Conservation (phyloP, 2,329 filamentous ascomycete genomes). For the Cordyceps fumosorosea region DNA sequence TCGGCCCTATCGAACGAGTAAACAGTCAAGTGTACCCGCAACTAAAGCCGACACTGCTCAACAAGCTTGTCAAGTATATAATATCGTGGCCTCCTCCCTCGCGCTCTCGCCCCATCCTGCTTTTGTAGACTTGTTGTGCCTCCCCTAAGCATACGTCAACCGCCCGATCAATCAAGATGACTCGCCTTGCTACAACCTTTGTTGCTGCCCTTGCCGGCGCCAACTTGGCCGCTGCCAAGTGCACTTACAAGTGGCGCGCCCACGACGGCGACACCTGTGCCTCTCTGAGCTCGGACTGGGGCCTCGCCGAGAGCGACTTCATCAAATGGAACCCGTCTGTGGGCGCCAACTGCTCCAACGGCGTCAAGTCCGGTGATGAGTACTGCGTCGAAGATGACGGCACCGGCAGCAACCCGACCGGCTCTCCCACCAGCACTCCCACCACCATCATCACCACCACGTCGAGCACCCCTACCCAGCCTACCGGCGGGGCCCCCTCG, state of each 20-base stretch:
- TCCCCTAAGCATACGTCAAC: neutral
- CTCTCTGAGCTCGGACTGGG: slow-evolving; percentile 21
- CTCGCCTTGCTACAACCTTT: slow-evolving; percentile 3
- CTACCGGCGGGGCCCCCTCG: neutral
- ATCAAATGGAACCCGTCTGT: slow-evolving; percentile 21
- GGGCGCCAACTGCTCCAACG: slow-evolving; percentile 7
- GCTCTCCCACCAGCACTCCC: neutral
- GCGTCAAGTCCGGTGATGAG: neutral
- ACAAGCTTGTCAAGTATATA: neutral
- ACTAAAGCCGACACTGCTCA: neutral
- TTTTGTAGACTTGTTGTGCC: neutral
- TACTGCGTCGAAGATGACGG: slow-evolving; percentile 18
- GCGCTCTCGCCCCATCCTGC: neutral
- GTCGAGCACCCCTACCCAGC: neutral
- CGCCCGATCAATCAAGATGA: neutral
- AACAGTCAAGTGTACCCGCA: neutral
- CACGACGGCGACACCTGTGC: slow-evolving; percentile 21
- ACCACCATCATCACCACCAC: neutral
- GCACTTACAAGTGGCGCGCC: slow-evolving; percentile 12
- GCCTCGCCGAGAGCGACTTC: slow-evolving; percentile 18
- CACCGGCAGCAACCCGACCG: neutral
- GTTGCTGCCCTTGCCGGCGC: slow-evolving; percentile 9
- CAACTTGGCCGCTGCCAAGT: slow-evolving; percentile 9
- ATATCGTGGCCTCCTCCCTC: neutral
- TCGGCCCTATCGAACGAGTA: neutral